A percentile compares a stretch with the other conserved stretches of the same genome.
phyloP scores from a whole-genome alignment of 495 filamentous ascomycete genomes.

The Penicillium roqueforti region DNA sequence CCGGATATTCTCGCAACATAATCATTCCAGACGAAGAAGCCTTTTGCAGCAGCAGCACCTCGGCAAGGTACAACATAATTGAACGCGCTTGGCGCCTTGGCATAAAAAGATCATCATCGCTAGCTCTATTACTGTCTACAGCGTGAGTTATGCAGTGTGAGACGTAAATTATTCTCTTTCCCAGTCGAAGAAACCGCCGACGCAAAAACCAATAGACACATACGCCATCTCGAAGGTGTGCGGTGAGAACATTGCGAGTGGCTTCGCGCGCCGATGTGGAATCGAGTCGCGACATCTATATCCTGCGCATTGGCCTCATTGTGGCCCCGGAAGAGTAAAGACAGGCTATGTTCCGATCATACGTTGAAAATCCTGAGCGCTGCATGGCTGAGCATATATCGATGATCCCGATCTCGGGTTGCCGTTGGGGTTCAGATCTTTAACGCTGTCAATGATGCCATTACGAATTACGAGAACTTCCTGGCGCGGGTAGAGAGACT shows the following conservation, averaged over 20 bases:
- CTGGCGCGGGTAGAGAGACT: slow-evolving; percentile 48
- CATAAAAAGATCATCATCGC: slow-evolving; percentile 60
- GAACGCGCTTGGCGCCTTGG: slow-evolving; percentile 57
- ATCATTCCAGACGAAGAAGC: slow-evolving; percentile 57
- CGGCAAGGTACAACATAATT: slow-evolving; percentile 55
- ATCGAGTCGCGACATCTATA: slow-evolving; percentile 60
- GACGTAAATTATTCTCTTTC: slow-evolving; percentile 52
- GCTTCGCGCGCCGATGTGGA: slow-evolving; percentile 51
- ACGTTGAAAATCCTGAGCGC: slow-evolving; percentile 47
- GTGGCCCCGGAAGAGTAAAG: slow-evolving; percentile 58
- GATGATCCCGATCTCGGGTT: slow-evolving; percentile 54
- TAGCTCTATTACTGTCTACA: slow-evolving; percentile 54
- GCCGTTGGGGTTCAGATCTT: slow-evolving; percentile 56
- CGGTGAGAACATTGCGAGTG: slow-evolving; percentile 51
- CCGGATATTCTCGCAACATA: slow-evolving; percentile 57
- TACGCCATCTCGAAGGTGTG: slow-evolving; percentile 60
- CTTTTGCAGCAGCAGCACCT: slow-evolving; percentile 51
- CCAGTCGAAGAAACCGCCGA: slow-evolving; percentile 55
- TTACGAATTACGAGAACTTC: slow-evolving; percentile 43
- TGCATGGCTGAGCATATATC: slow-evolving; percentile 58
- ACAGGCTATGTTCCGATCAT: slow-evolving; percentile 41
- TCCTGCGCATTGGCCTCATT: slow-evolving; percentile 54
- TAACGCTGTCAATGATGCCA: slow-evolving; percentile 56
- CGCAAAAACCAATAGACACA: slow-evolving; percentile 50
- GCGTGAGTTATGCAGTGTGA: slow-evolving; percentile 55